Evolutionary conservation across 495 filamentous ascomycete species (phyloP).

Genomic region (Hypoxylon cercidicola): DNA sequence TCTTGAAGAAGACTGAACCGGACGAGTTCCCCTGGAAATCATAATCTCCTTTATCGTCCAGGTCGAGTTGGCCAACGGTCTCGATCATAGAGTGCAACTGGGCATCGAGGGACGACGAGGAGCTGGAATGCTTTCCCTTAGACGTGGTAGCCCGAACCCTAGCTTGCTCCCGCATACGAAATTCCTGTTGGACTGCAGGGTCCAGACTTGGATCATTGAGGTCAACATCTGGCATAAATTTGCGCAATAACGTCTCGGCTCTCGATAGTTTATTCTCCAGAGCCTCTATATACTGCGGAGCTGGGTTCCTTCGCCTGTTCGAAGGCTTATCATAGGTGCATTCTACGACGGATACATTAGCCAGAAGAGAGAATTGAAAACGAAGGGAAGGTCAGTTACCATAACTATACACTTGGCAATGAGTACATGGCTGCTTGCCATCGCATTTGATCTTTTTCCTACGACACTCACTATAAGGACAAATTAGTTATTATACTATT

Average conservation of each 20-base stretch:
- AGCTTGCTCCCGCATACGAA: constrained; percentile 58
- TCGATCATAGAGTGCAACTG: constrained; percentile 95
- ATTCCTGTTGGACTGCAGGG: constrained; percentile 68
- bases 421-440: constrained; percentile 96
- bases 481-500: constrained; percentile 19
- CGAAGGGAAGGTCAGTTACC: constrained; percentile 65
- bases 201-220: constrained; percentile 85
- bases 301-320: constrained; percentile 92
- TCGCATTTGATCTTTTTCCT: constrained; percentile 99
- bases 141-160: constrained; percentile 48
- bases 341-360: constrained; percentile 66
- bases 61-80: constrained; percentile 85
- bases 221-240: constrained; percentile 86
- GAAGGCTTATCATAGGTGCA: constrained; percentile 99
- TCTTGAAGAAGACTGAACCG: constrained; percentile 83
- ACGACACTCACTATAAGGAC: constrained; percentile 72
- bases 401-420: constrained; percentile 98
- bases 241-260: constrained; percentile 80
- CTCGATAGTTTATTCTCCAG: constrained; percentile 85
- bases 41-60: constrained; percentile 91
- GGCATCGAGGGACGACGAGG: constrained; percentile 62
- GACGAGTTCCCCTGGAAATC: constrained; percentile 97
- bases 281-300: constrained; percentile 93
- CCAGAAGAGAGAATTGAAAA: constrained; percentile 19
- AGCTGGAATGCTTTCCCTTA: constrained; percentile 54